These are phyloP conservation scores for Fusarium kyushuense DNA, from an alignment of 2,329 filamentous ascomycete species.

Conservation along the genomic window DNA sequence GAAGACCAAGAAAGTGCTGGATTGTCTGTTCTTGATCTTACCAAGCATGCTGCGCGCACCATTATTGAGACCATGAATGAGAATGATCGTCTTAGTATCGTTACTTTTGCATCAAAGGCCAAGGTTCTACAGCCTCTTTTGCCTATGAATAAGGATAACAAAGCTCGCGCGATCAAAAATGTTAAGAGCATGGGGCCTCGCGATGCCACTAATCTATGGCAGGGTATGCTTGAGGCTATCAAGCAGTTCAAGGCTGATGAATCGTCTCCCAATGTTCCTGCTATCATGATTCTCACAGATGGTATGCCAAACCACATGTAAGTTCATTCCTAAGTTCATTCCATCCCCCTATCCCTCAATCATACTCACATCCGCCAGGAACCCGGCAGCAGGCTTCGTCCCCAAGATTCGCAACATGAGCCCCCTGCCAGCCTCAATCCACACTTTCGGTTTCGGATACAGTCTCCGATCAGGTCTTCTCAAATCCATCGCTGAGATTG, in stretches of 20 bases:
- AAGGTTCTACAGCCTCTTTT: conserved; percentile 60
- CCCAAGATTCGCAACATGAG: conserved; percentile 61
- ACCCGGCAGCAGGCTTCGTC: conserved; percentile 65
- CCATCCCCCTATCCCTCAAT: fast-evolving
- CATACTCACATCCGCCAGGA: conserved; percentile 48
- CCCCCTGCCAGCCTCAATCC: conserved; percentile 57
- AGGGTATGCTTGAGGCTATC: conserved; percentile 65
- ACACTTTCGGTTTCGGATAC: conserved; percentile 56
- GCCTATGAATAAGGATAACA: conserved; percentile 61
- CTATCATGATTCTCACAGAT: conserved; percentile 67
- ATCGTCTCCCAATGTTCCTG: conserved; percentile 57
- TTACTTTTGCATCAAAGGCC: conserved; percentile 62
- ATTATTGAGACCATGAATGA: conserved; percentile 68
- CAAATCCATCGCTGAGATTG: conserved; percentile 70
- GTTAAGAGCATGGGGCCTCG: conserved; percentile 58
- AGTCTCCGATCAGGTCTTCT: conserved; percentile 60
- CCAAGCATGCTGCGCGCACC: conserved; percentile 69
- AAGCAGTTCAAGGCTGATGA: conserved; percentile 57
- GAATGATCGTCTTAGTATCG: conserved; percentile 68
- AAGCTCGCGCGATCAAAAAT: conserved; percentile 55
- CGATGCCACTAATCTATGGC: conserved; percentile 67
- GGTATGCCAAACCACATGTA: conserved; percentile 67
- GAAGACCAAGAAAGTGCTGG: conserved; percentile 62
- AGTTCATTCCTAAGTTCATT: conserved; percentile 45
- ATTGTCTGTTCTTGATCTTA: conserved; percentile 68